phyloP scores from a whole-genome alignment of 169 alveolate genomes.

The Prorocentrum cordatum region DNA sequence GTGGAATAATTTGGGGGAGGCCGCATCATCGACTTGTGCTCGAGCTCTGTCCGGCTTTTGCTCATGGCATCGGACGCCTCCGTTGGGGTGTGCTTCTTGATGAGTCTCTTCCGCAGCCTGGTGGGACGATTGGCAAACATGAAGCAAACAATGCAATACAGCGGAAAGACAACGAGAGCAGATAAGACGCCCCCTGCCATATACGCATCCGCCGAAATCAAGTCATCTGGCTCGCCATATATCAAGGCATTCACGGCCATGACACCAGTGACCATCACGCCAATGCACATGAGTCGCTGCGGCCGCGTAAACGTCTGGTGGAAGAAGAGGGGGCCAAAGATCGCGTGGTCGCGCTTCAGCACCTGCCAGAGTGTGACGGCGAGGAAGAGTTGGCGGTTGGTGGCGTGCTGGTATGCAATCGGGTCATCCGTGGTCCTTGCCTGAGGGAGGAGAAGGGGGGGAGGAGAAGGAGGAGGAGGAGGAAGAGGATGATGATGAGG shows the following conservation, averaged over 20 bases:
- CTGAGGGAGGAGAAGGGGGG: too few relatives aligned
- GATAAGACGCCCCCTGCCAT: background rate
- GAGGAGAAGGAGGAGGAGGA: too few relatives aligned
- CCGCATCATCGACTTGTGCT: background rate
- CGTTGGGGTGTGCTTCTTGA: background rate
- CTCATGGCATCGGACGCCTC: background rate
- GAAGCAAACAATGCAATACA: background rate
- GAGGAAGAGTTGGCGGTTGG: background rate
- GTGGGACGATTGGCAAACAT: slow-evolving; percentile 2
- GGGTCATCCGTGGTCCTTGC: background rate
- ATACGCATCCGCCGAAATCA: background rate
- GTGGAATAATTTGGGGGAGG: too few relatives aligned
- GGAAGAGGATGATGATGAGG: too few relatives aligned
- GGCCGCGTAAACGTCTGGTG: slow-evolving; percentile 39
- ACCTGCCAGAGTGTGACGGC: slow-evolving; percentile 8
- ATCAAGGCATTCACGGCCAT: background rate
- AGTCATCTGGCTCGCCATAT: background rate
- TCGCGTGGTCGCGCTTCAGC: background rate
- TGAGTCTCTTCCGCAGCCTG: background rate
- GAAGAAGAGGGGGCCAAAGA: slow-evolving; percentile 1
- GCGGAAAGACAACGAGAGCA: background rate
- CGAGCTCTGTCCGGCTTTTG: background rate
- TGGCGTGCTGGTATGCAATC: background rate
- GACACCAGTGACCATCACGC: background rate
- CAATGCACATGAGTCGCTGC: slow-evolving; percentile 9